A percentile compares a stretch with the other conserved stretches of the same genome.
Conservation (phyloP, 208 protist genomes). For the Angomonas deanei region DNA sequence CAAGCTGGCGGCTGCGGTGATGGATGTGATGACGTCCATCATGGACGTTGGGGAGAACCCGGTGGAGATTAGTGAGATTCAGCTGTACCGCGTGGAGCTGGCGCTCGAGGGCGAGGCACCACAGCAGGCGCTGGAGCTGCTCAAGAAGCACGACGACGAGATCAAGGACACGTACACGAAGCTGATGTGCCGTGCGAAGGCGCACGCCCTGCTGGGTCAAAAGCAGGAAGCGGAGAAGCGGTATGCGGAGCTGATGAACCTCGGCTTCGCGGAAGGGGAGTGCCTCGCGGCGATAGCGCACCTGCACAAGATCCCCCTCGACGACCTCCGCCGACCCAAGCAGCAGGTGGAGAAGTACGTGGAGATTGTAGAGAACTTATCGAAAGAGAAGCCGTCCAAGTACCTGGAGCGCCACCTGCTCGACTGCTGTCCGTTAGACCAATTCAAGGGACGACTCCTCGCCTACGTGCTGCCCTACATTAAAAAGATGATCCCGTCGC, state of each 20-base stretch:
- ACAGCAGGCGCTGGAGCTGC: slow-evolving; percentile 57
- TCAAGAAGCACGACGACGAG: slow-evolving; percentile 70
- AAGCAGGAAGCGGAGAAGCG: slow-evolving; percentile 71
- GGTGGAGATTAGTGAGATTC: slow-evolving; percentile 71
- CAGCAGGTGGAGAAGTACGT: slow-evolving; percentile 55
- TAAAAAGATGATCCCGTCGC: slow-evolving; percentile 89
- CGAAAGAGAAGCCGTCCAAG: slow-evolving; percentile 38
- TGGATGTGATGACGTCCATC: slow-evolving; percentile 75
- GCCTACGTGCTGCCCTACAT: slow-evolving; percentile 65
- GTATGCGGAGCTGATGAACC: slow-evolving; percentile 68
- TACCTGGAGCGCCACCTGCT: slow-evolving; percentile 65
- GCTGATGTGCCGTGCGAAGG: slow-evolving; percentile 51
- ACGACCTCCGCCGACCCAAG: slow-evolving; percentile 41
- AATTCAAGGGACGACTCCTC: slow-evolving; percentile 48
- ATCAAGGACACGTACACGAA: slow-evolving; percentile 65
- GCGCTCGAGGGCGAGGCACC: slow-evolving; percentile 53
- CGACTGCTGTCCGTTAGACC: slow-evolving; percentile 69
- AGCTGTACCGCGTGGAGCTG: slow-evolving; percentile 70
- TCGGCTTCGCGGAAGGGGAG: slow-evolving; percentile 64
- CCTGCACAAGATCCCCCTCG: slow-evolving; percentile 74
- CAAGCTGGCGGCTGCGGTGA: slow-evolving; percentile 62
- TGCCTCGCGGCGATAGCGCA: slow-evolving; percentile 73
- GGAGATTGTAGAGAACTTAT: slow-evolving; percentile 59
- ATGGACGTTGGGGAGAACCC: slow-evolving; percentile 68
- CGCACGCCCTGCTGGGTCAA: slow-evolving; percentile 63